Evolutionary conservation across 2,329 filamentous ascomycete genomes (phyloP), one percentile per base, ranked within the genome.

Genomic region (Whalleya microplaca): DNA sequence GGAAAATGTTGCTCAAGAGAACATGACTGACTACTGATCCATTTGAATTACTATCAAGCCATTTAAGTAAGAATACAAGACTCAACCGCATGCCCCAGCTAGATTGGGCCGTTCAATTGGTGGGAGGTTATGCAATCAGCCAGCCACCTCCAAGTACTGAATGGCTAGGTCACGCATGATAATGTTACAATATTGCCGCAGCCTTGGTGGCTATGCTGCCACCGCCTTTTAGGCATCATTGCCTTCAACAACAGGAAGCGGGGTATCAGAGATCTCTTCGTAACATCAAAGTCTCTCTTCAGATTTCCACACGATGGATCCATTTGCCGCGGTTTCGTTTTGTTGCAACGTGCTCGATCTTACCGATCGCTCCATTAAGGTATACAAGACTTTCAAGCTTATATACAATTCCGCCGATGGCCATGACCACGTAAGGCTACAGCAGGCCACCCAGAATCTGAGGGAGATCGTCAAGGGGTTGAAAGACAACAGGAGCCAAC

Each of bases 341-440:
- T 32, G 14, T 19, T 47, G 23, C 45, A 47, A 48, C n/a, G 45
- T 48, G 45, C 29, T 48, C 14, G 45, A 48, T 32, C 29, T 48
- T 14, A 23, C 27, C 8, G 45, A 37, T 16, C 45, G 27, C 6
- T 48, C 45, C n/a, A 16, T 21, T 14, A 37, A 41, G 37, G 20
- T 21, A n/a, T 48, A 37, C 45, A 48, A 14, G 32, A 10, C 8
- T 3, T 37, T 37, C 10, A 37, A 41, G 45, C 16, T 9, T 2
- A 48, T 48, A n/a, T 48, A 48, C 19, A 37, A 48, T 7, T 37
- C 27, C 21, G n/a, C 27, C 20, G 9, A 41, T 41, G 45, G 45
- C 45, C 29, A 41, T 19, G 29, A 48, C 20, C n/a, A 48, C n/a
- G 18, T 3, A 21, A 21, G 18, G 23, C 45, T 40, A 14, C 29